phyloP scores from a whole-genome alignment of 352 stramenopile species.

The Pseudoperonospora humuli region DNA sequence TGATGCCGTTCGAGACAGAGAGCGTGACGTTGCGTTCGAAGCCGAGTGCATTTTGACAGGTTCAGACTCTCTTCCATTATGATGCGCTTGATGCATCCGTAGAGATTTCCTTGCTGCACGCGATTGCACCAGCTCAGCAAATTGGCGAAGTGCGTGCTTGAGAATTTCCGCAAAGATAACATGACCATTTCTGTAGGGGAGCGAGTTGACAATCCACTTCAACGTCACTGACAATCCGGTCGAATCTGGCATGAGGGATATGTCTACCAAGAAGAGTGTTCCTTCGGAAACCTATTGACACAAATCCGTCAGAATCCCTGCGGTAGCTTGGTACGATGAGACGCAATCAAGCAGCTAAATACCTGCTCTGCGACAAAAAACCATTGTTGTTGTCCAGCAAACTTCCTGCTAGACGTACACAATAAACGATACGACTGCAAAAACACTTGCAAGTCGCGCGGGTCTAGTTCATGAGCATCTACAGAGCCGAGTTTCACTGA shows the following conservation, averaged over 20 bases:
- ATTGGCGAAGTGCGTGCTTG: conserved; percentile 60
- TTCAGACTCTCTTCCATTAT: conserved; percentile 21
- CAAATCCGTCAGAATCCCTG: conserved; percentile 4
- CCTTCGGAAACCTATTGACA: conserved; percentile 48
- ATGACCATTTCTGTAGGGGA: conserved; percentile 82
- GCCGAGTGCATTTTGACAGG: conserved; percentile 11
- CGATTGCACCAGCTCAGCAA: conserved; percentile 34
- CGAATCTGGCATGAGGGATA: conserved; percentile 69
- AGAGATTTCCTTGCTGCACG: conserved; percentile 7
- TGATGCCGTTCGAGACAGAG: conserved; percentile 19
- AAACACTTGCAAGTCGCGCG: conserved; percentile 43
- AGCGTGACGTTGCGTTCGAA: conserved; percentile 7
- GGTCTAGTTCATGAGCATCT: conserved; percentile 45
- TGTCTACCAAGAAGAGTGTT: conserved; percentile 76
- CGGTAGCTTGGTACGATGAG: neutral
- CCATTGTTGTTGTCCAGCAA: conserved; percentile 73
- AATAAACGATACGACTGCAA: conserved; percentile 59
- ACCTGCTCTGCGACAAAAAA: conserved; percentile 80
- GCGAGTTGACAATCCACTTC: conserved; percentile 85
- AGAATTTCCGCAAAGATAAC: conserved; percentile 76
- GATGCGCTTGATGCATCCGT: conserved; percentile 9
- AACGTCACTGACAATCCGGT: conserved; percentile 76
- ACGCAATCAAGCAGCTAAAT: neutral
- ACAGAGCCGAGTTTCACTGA: conserved; percentile 40
- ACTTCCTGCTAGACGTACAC: conserved; percentile 62